Base-by-base conservation (phyloP, 257 asterid species). In the Solanum ahanhuiri region DNA sequence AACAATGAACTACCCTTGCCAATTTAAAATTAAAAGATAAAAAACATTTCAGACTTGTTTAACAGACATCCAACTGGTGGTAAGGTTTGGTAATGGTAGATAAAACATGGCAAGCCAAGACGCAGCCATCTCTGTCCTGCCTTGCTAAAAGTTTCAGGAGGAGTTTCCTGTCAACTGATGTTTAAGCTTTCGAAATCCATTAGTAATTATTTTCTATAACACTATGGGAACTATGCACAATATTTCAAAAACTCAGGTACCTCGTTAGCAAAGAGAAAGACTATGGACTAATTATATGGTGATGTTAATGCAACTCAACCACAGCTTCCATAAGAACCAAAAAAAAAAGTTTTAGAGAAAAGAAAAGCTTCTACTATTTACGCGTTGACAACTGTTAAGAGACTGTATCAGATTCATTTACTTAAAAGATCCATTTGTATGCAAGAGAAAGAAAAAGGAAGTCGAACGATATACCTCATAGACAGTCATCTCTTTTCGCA, bases 401-500 rank as follows among this genome's bases (percentile, higher is more conserved):
- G 67, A 48, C 25, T 23, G 66, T 48, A 81, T 48, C 43, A 45
- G 20, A 48, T 28, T 45, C 66, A 45, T 64, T 17, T 48, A 48
- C 41, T 14, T 8, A 45, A 15, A 18, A 81, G 84, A 28, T 81
- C 67, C 67, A 81, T 48, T 18, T 81, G 39, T 9, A 81, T 28
- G 30, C 67, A 81, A 81, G n/a, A 14, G 57, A 11, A 71, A 23
- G 69, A 20, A 57, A 33, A 72, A 37, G 67, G 4, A 17, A 66
- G 25, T 63, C 82, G 82, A 81, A 64, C 60, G 67, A 34, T 14
- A 20, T 90, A 96, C 99, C 98, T 97, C 98, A 85, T 94, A 97
- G 54, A 97, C 94, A 23, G 96, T 93, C 98, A 97, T 97, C 93
- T 97, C 98, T 92, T 94, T 95, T 43, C 88, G 97, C 86, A 97